phyloP scores from a whole-genome alignment of 2,329 filamentous ascomycete species.

The Ilyonectria sp. region DNA sequence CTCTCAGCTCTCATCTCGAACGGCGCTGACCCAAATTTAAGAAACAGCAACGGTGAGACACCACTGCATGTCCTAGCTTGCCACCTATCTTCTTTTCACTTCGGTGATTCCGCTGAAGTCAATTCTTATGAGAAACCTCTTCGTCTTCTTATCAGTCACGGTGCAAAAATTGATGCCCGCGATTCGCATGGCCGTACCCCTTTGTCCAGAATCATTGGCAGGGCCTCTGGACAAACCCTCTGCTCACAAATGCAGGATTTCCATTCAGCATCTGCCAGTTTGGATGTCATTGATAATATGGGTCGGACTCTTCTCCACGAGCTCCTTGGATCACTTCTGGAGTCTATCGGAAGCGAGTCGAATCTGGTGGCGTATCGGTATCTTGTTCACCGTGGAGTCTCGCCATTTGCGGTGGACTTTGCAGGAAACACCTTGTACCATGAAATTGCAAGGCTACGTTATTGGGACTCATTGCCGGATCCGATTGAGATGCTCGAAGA shows the following conservation, averaged over 20 bases:
- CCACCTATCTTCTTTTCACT: not conserved
- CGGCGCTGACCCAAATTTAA: slow-evolving; percentile 2
- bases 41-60: slow-evolving; percentile 29
- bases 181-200: slow-evolving; percentile 30
- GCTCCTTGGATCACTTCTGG: not conserved
- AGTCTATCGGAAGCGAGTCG: not conserved
- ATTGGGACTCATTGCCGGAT: not conserved
- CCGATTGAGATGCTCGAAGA: slow-evolving; percentile 3
- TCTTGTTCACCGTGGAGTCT: slow-evolving; percentile 28
- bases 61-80: slow-evolving; percentile 31
- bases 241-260: slow-evolving; percentile 2
- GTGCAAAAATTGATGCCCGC: slow-evolving; percentile 24
- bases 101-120: not conserved
- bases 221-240: not conserved
- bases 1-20: slow-evolving; percentile 5
- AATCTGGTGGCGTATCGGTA: slow-evolving; percentile 11
- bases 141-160: slow-evolving; percentile 6
- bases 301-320: slow-evolving; percentile 35
- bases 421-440: slow-evolving; percentile 38
- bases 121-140: not conserved
- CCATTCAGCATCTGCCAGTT: slow-evolving; percentile 18
- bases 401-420: slow-evolving; percentile 30
- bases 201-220: slow-evolving; percentile 18
- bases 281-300: slow-evolving; percentile 14
- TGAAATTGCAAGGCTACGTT: slow-evolving; percentile 22